These are phyloP conservation scores for Globisporangium cystogenes DNA, from an alignment of 352 stramenopile genomes.

Conservation along the genomic window DNA sequence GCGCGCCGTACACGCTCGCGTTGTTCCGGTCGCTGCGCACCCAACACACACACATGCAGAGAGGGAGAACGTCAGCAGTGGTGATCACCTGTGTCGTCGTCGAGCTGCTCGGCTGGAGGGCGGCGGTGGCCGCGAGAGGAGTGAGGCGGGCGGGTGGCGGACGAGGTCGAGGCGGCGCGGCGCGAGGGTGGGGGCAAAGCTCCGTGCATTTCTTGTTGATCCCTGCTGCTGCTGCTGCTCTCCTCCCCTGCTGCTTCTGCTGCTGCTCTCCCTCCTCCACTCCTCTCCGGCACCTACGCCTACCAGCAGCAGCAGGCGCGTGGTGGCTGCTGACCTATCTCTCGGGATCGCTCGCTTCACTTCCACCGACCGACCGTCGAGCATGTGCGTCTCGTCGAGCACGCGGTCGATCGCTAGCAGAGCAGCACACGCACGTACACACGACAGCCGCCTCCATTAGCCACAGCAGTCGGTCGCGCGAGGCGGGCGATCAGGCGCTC, in stretches of 20 bases:
- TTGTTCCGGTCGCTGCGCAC: conserved; percentile 15
- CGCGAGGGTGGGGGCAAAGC: conserved; percentile 12
- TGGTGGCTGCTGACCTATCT: conserved; percentile 60
- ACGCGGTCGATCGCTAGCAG: conserved; percentile 73
- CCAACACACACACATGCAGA: not conserved
- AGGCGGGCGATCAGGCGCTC: no score
- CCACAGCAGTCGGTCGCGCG: not conserved
- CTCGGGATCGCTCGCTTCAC: conserved; percentile 90
- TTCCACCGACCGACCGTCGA: conserved; percentile 89
- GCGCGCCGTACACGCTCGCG: conserved; percentile 15
- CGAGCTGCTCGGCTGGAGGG: no score
- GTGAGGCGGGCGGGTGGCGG: not conserved
- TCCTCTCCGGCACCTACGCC: conserved; percentile 54
- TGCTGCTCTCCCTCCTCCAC: conserved; percentile 15
- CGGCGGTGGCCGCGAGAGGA: not conserved
- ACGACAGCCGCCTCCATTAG: conserved; percentile 22
- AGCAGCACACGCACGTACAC: conserved; percentile 4
- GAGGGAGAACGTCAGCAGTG: conserved; percentile 1
- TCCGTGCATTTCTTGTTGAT: conserved; percentile 15
- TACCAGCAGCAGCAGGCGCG: conserved; percentile 26
- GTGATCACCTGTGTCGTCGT: not conserved
- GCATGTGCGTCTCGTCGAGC: conserved; percentile 80
- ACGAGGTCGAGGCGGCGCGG: not conserved
- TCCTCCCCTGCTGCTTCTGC: conserved; percentile 15
- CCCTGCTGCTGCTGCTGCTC: conserved; percentile 19